phyloP scores from a whole-genome alignment of 2,329 filamentous ascomycete species.

The Aspergillus terreus region DNA sequence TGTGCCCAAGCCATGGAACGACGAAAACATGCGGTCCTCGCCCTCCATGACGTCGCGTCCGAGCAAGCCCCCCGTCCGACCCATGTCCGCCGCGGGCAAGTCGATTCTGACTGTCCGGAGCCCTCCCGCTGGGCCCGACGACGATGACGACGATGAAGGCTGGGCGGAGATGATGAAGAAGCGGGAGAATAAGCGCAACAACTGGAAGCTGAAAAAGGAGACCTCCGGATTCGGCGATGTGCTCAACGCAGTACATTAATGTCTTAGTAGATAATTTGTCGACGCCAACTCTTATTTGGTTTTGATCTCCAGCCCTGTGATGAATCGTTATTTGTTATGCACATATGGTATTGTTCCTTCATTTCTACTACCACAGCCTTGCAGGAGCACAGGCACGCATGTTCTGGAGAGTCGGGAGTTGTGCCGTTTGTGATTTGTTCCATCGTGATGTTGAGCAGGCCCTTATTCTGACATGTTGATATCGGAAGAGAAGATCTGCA shows the following conservation, averaged over 20 bases:
- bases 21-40: constrained; percentile 30
- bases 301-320: constrained; percentile 5
- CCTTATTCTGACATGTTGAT: background rate
- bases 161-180: constrained; percentile 51
- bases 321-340: constrained; percentile 4
- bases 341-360: background rate
- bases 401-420: background rate
- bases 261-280: constrained; percentile 10
- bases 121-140: constrained; percentile 27
- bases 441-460: no score
- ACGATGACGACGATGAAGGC: constrained; percentile 48
- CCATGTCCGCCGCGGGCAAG: constrained; percentile 23
- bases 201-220: constrained; percentile 44
- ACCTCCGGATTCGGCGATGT: constrained; percentile 34
- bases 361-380: background rate
- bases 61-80: constrained; percentile 28
- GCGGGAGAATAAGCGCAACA: constrained; percentile 47
- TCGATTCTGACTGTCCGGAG: constrained; percentile 14
- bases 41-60: constrained; percentile 18
- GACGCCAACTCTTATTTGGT: background rate
- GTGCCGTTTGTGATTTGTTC: no score
- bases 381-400: background rate
- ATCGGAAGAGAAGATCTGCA: background rate
- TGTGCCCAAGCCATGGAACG: constrained; percentile 34
- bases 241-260: constrained; percentile 34